A percentile compares a stretch with the other conserved stretches of the same genome.
Evolutionary conservation across 2,329 filamentous ascomycete species (phyloP).

Genomic region (Phialophora tarda): DNA sequence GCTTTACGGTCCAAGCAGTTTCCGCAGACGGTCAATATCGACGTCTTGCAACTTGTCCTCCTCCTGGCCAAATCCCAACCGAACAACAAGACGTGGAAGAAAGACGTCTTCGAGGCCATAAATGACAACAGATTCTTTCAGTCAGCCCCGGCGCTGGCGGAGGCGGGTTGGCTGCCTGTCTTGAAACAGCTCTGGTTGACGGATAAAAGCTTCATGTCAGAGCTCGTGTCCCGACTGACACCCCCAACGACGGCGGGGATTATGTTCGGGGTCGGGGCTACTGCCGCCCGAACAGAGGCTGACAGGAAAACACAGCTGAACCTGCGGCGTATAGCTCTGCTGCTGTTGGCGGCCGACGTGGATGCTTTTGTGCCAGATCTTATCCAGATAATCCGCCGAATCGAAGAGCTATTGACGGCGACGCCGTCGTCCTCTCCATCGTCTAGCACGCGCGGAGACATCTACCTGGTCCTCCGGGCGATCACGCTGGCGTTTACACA

Average conservation of each 20-base stretch:
- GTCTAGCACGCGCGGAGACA: constrained; percentile 82
- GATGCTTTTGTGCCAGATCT: constrained; percentile 84
- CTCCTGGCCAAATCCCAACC: constrained; percentile 78
- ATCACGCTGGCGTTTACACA: constrained; percentile 78
- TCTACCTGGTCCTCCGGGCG: constrained; percentile 85
- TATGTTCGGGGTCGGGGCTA: constrained; percentile 97
- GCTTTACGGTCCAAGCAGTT: constrained; percentile 83
- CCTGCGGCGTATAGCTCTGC: constrained; percentile 77
- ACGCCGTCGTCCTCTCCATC: constrained; percentile 90
- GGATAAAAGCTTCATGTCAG: constrained; percentile 86
- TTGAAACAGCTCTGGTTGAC: constrained; percentile 81
- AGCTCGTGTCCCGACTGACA: constrained; percentile 77
- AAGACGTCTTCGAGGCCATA: constrained; percentile 89
- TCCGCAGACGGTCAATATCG: constrained; percentile 79
- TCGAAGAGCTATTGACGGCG: constrained; percentile 83
- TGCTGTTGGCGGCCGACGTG: constrained; percentile 75
- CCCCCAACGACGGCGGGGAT: constrained; percentile 92
- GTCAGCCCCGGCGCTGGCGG: constrained; percentile 68
- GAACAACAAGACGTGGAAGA: constrained; percentile 88
- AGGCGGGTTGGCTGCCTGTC: constrained; percentile 79
- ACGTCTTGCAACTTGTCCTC: constrained; percentile 73
- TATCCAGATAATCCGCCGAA: constrained; percentile 74
- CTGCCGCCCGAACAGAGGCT: constrained; percentile 89
- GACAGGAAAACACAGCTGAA: constrained; percentile 92
- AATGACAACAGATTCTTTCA: constrained; percentile 86